Evolutionary conservation across 192 early-diverging fungal genomes (phyloP).

Genomic region (Phycomyces blakesleeanus): DNA sequence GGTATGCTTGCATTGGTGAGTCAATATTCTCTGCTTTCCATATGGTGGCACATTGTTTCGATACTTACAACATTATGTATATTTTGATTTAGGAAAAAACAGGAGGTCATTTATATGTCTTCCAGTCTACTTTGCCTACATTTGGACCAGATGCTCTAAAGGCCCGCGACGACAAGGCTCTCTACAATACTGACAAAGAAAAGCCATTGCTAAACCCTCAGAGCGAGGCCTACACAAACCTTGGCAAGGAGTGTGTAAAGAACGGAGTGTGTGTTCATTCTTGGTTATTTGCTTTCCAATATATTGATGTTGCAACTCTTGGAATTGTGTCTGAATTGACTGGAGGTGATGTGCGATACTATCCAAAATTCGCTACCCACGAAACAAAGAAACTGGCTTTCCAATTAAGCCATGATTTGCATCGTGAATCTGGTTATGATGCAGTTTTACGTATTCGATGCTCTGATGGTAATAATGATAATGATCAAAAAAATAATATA

Average conservation of each 20-base stretch:
- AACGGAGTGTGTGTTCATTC: slow-evolving; percentile 81
- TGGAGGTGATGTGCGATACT: slow-evolving; percentile 82
- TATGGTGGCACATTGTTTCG: no score
- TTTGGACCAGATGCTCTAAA: slow-evolving; percentile 86
- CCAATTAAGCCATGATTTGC: slow-evolving; percentile 69
- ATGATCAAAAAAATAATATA: no score
- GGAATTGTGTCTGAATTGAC: slow-evolving; percentile 76
- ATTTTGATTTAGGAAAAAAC: slow-evolving; percentile 50
- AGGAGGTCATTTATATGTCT: slow-evolving; percentile 86
- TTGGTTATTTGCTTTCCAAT: slow-evolving; percentile 85
- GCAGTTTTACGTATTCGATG: slow-evolving; percentile 86
- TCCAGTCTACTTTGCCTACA: slow-evolving; percentile 85
- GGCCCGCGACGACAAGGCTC: slow-evolving; percentile 81
- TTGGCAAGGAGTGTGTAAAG: slow-evolving; percentile 81
- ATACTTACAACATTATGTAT: no score
- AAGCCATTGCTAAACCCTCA: slow-evolving; percentile 80
- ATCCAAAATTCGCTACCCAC: slow-evolving; percentile 74
- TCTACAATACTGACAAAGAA: slow-evolving; percentile 94
- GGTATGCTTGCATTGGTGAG: slow-evolving; percentile 69
- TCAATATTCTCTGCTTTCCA: no score
- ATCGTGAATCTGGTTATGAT: slow-evolving; percentile 83
- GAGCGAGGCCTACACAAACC: slow-evolving; percentile 79
- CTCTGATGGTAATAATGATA: slow-evolving; percentile 74
- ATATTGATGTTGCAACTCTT: slow-evolving; percentile 87
- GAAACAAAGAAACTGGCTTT: slow-evolving; percentile 73